Conservation (phyloP, 2,329 filamentous ascomycete species). For the Chrysosporium keratinophilum region DNA sequence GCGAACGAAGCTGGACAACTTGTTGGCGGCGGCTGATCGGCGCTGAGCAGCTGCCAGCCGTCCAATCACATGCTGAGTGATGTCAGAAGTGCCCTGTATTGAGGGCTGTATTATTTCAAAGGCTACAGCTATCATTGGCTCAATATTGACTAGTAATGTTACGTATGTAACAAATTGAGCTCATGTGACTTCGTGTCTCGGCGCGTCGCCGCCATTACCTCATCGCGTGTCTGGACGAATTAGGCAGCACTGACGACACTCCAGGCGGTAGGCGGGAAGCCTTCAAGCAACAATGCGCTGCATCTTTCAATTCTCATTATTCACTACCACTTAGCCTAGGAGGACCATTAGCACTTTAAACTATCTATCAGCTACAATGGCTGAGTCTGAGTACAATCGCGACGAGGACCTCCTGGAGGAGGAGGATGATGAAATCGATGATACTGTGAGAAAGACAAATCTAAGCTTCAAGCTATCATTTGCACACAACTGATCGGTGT, state of each 20-base stretch:
- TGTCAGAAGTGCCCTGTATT: neutral
- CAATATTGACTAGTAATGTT: no score
- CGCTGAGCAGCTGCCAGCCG: neutral
- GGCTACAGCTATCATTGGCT: no score
- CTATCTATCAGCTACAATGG: conserved; percentile 22
- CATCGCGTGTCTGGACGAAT: neutral
- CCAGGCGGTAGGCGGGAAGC: neutral
- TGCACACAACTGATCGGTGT: conserved; percentile 7
- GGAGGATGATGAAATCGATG: conserved; percentile 40
- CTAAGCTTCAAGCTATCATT: neutral
- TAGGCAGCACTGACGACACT: neutral
- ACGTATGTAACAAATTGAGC: neutral
- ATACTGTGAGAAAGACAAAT: conserved; percentile 27
- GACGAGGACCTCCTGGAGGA: conserved; percentile 37
- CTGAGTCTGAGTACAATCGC: conserved; percentile 26
- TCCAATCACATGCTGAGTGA: conserved; percentile 1
- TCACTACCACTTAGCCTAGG: neutral
- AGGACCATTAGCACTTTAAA: neutral
- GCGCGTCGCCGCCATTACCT: neutral
- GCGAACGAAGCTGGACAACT: neutral
- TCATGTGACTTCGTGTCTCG: conserved; percentile 1
- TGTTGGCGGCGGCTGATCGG: neutral
- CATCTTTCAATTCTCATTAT: neutral
- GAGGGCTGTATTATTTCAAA: no score
- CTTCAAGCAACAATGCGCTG: neutral